Conservation (phyloP, 352 stramenopile species). For the Phytopythium ostracodes region DNA sequence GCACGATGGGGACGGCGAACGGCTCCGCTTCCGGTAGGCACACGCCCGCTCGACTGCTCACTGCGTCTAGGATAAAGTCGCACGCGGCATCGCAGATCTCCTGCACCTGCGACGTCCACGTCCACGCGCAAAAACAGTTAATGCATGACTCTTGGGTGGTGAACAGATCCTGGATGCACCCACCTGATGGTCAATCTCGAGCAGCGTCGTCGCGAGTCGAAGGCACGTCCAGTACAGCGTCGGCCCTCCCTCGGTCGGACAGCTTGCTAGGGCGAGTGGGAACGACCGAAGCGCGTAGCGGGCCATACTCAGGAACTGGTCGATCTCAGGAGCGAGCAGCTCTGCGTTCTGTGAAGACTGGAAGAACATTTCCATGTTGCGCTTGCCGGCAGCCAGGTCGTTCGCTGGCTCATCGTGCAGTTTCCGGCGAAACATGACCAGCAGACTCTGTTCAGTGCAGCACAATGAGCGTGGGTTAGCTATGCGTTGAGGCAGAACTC, state of each 20-base stretch:
- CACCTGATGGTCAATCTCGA: constrained; percentile 62
- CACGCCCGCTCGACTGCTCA: constrained; percentile 24
- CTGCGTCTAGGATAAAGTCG: constrained; percentile 49
- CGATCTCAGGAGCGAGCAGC: constrained; percentile 38
- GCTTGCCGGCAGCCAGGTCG: constrained; percentile 13
- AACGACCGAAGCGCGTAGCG: constrained; percentile 40
- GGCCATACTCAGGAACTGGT: constrained; percentile 47
- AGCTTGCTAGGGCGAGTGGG: constrained; percentile 26
- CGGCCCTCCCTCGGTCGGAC: constrained; percentile 16
- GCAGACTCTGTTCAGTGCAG: constrained; percentile 16
- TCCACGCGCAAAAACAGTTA: not conserved
- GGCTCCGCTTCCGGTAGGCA: constrained; percentile 28
- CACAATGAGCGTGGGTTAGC: not conserved
- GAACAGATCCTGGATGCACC: not conserved
- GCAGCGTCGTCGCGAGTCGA: constrained; percentile 37
- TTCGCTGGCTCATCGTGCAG: constrained; percentile 29
- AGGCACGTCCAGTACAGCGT: constrained; percentile 39
- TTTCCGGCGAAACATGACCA: constrained; percentile 36
- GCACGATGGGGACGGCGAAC: constrained; percentile 37
- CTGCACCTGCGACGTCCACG: constrained; percentile 24
- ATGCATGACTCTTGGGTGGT: too few species aligned
- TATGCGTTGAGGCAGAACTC: not conserved
- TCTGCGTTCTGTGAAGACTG: constrained; percentile 27
- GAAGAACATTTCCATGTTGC: constrained; percentile 33
- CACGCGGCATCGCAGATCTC: constrained; percentile 65